Percentiles rank a stretch among this genome's conserved stretches.
These are phyloP conservation scores for Penicillium polonicum DNA, from an alignment of 2,329 filamentous ascomycete genomes.

Conservation along the genomic window DNA sequence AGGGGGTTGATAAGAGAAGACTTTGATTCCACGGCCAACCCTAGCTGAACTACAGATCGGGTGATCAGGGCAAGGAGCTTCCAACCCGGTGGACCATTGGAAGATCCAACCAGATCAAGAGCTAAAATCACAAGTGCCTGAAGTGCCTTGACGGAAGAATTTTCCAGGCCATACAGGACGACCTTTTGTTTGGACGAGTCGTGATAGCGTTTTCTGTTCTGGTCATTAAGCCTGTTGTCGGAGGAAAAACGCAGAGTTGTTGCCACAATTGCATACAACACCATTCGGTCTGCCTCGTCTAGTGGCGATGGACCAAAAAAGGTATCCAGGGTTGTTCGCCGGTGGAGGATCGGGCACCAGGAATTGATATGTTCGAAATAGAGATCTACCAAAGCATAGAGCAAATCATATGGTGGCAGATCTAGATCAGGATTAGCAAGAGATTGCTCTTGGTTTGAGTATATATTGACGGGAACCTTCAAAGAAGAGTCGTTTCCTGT, in stretches of 20 bases:
- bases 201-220: conserved; percentile 72
- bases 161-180: conserved; percentile 81
- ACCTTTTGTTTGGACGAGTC: conserved; percentile 81
- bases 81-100: conserved; percentile 89
- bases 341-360: conserved; percentile 88
- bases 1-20: conserved; percentile 75
- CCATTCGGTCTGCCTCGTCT: conserved; percentile 76
- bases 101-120: conserved; percentile 78
- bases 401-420: conserved; percentile 70
- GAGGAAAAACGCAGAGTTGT: conserved; percentile 82
- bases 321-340: conserved; percentile 74
- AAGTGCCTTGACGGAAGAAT: conserved; percentile 82
- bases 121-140: conserved; percentile 86
- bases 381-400: conserved; percentile 70
- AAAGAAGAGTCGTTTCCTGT: conserved; percentile 52
- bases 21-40: conserved; percentile 77
- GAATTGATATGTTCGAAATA: conserved; percentile 80
- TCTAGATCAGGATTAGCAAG: conserved; percentile 59
- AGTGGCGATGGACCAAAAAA: conserved; percentile 75
- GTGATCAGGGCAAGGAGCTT: conserved; percentile 88
- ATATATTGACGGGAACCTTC: conserved; percentile 59
- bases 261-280: conserved; percentile 85
- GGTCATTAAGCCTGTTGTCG: conserved; percentile 70
- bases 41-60: conserved; percentile 82
- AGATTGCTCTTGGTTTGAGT: conserved; percentile 50